Evolutionary conservation across 805 yeast species (phyloP).

Genomic region (Wickerhamiella vanderwaltii): DNA sequence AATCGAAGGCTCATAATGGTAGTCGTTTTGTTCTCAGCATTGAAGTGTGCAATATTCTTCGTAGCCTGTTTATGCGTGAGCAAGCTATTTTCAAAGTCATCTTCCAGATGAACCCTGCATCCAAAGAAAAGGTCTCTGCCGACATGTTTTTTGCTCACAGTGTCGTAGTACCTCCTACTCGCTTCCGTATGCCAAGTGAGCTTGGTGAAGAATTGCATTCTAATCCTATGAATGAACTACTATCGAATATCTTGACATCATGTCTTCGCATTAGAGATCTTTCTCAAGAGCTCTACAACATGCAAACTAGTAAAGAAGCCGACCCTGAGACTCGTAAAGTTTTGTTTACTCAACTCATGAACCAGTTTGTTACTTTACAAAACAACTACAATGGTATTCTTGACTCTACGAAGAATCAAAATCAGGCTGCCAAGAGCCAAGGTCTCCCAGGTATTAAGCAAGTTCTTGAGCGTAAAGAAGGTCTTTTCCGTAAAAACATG

Average conservation of each 20-base stretch:
- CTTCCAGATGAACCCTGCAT: constrained; percentile 68
- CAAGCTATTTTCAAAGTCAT: constrained; percentile 52
- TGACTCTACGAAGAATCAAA: constrained; percentile 82
- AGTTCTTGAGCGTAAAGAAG: constrained; percentile 96
- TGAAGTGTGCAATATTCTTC: constrained; percentile 70
- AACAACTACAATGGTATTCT: constrained; percentile 89
- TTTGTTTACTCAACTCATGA: constrained; percentile 82
- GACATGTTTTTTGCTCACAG: constrained; percentile 86
- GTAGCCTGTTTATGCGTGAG: constrained; percentile 65
- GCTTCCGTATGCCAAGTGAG: constrained; percentile 93
- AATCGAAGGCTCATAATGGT: constrained; percentile 47
- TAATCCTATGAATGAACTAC: constrained; percentile 79
- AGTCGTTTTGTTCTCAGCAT: constrained; percentile 79
- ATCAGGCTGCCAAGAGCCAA: constrained; percentile 43
- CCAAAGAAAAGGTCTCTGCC: constrained; percentile 38
- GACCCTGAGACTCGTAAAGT: constrained; percentile 52
- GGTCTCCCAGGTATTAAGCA: constrained; percentile 96
- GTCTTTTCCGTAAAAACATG: constrained; percentile 96
- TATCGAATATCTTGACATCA: constrained; percentile 69
- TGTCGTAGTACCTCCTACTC: constrained; percentile 87
- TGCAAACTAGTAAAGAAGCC: constrained; percentile 47
- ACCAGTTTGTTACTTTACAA: constrained; percentile 87
- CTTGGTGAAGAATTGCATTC: constrained; percentile 95
- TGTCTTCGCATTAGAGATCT: constrained; percentile 74
- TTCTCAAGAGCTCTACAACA: constrained; percentile 63